Base-by-base conservation (phyloP, 371 early-diverging fungal species). In the Chytridiales sp. region DNA sequence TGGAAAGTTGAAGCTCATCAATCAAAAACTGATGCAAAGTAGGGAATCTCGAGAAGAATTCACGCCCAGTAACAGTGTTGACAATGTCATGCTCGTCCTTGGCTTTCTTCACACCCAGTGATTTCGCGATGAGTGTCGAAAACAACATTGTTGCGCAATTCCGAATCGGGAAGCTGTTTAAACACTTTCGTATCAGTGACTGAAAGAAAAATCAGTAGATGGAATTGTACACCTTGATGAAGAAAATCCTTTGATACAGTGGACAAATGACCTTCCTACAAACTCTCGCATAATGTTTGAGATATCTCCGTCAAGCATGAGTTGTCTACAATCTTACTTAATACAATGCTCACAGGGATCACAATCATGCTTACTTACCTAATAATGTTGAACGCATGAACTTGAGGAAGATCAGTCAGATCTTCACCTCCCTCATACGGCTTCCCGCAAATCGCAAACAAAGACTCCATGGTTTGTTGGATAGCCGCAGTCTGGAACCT, bases 131-230 rank as follows among this genome's bases (percentile, higher is more conserved):
- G 43, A 95, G 66, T 0, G 93, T 82, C 4, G 95, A 87, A 69
- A 91, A 95, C 54, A 97, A 66, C 89, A 97, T 91, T 11, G 93
- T 88, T n/a, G 91, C 87, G 48, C 91, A 89, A 69, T 97, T 97
- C 39, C 96, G 87, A 40, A 97, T 86, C 17, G 95, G 93, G 89
- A 94, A 94, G 43, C 85, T 85, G 64, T 15, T n/a, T 21, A 24
- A 13, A 13, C 38, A 56, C 35, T 59, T 38, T 30, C 43, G 19
- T 17, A 30, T 41, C 22, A 41, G 40, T 2, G 44, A 63, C 32
- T 62, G 38, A 41, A 53, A 61, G 6, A n/a, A 64, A 50, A 29
- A 27, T 30, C n/a, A 50, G 13, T 34, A n/a, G 24, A 38, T 22
- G 47, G 38, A 1, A 58, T 19, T 50, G 49, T 43, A 30, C 13